Base-by-base conservation (phyloP, 1,284 basidiomycete genomes). In the Pseudozyma hubeiensis region DNA sequence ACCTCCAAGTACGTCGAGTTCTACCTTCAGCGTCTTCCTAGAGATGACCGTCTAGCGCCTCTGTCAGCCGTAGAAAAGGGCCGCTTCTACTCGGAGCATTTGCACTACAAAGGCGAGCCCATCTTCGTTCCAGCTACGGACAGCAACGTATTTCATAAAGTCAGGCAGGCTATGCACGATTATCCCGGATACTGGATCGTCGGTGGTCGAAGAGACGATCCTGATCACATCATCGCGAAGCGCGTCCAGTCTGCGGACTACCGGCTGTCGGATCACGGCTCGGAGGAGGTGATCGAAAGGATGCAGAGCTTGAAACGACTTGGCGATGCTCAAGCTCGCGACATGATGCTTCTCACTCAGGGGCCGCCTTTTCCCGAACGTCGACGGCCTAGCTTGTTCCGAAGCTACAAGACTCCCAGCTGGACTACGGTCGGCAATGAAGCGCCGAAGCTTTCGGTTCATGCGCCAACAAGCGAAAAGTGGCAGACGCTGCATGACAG, bases 121-220 rank as follows among this genome's bases (percentile, higher is more conserved):
- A 37, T 64, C 7, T 48, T 64, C 45, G 43, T 48, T 34, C 49
- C 39, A 14, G 14, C 37, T 5, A 34, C 19, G 10, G 33, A 48
- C 7, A 10, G 14, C 2, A 5, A 8, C 8, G 14, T 31, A 5
- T 10, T 29, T 4, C 9, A 7, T 1, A 46, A 46, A 8, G 30
- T 49, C 0, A 31, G 39, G 11, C 47, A 46, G 7, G 61, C 61
- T 7, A n/a, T 47, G 30, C 16, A 40, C 19, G 31, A 40, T 24
- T 48, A 56, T 30, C 48, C 29, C 10, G 37, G 41, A n/a, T 56
- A 47, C 13, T 51, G 41, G 37, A 41, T 61, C 16, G 33, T 53
- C 8, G 58, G 58, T 14, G 29, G 43, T 11, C 17, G 9, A 9
- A 24, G 5, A n/a, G 10, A 24, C 11, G 19, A 44, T 44, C 43